A percentile compares a stretch with the other conserved stretches of the same genome.
Evolutionary conservation across 306 rosid genomes (phyloP).

Genomic region (Quercus berberidifolia): DNA sequence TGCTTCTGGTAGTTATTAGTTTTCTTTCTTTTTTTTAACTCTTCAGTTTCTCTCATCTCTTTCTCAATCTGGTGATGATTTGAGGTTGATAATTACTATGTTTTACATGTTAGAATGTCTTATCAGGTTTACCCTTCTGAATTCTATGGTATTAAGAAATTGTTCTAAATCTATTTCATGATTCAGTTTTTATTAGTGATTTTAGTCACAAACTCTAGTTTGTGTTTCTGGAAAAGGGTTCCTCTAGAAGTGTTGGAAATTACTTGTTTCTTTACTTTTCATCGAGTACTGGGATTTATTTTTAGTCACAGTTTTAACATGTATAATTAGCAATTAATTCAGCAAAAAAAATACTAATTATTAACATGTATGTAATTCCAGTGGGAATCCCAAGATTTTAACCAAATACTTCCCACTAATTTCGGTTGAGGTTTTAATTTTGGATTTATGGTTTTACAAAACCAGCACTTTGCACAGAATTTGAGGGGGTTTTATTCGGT

Average conservation of each 20-base stretch:
- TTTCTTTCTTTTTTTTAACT: not conserved
- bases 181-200: not conserved
- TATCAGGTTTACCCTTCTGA: not conserved
- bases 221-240: too few species aligned
- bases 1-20: slow-evolving; percentile 40
- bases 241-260: too few species aligned
- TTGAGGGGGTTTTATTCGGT: slow-evolving; percentile 4
- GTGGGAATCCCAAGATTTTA: slow-evolving; percentile 30
- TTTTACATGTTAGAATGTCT: not conserved
- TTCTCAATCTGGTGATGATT: not conserved
- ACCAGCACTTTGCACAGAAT: not conserved
- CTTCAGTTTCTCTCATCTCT: not conserved
- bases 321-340: not conserved
- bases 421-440: not conserved
- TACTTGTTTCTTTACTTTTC: too few species aligned
- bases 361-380: slow-evolving; percentile 1
- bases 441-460: not conserved
- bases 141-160: not conserved
- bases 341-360: not conserved
- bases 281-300: too few species aligned
- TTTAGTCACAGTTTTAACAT: not conserved
- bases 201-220: not conserved
- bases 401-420: slow-evolving; percentile 7
- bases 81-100: slow-evolving; percentile 7
- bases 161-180: not conserved